Percentiles rank a stretch among this genome's conserved stretches.
These are phyloP conservation scores for Apiotrichum sp. DNA, from an alignment of 1,284 basidiomycete genomes.

Conservation along the genomic window DNA sequence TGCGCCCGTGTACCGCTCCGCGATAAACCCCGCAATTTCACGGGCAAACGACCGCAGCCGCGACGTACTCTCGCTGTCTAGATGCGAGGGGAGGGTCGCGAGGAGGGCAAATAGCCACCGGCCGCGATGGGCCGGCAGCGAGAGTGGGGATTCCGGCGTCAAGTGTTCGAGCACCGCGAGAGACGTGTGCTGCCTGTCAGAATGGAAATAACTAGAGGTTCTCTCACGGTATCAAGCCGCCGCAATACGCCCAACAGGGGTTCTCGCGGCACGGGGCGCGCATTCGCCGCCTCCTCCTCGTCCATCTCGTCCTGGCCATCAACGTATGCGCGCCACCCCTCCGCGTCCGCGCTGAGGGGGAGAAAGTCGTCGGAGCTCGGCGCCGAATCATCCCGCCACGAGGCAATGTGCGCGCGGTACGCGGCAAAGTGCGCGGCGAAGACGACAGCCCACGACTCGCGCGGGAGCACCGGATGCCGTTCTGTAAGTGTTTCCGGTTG, in stretches of 20 bases:
- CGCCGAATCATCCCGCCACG: not conserved
- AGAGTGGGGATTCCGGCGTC: slow-evolving; percentile 7
- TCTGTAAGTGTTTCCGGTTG: too few species aligned
- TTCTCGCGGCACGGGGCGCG: slow-evolving; percentile 12
- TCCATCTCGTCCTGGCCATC: slow-evolving; percentile 4
- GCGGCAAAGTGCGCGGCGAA: slow-evolving; percentile 31
- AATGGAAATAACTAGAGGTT: too few species aligned
- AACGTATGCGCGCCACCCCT: slow-evolving; percentile 7
- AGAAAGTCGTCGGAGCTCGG: not conserved
- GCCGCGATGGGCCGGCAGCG: slow-evolving; percentile 60
- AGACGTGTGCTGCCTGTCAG: slow-evolving; percentile 20
- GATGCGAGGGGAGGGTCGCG: slow-evolving; percentile 61
- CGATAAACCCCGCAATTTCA: slow-evolving; percentile 59
- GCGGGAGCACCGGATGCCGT: slow-evolving; percentile 24
- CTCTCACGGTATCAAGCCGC: slow-evolving; percentile 26
- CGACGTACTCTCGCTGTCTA: slow-evolving; percentile 72
- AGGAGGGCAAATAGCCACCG: slow-evolving; percentile 81
- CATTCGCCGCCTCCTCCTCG: slow-evolving; percentile 18
- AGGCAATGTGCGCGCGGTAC: slow-evolving; percentile 10
- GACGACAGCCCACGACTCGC: slow-evolving; percentile 27
- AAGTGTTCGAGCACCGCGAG: slow-evolving; percentile 25
- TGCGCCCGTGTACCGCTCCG: slow-evolving; percentile 25
- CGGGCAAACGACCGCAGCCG: slow-evolving; percentile 70
- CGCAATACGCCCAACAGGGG: slow-evolving; percentile 31
- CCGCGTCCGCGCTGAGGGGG: slow-evolving; percentile 11